Percentiles rank a stretch among this genome's conserved stretches.
Conservation (phyloP, 306 rosid genomes). For the Inga laurina region DNA sequence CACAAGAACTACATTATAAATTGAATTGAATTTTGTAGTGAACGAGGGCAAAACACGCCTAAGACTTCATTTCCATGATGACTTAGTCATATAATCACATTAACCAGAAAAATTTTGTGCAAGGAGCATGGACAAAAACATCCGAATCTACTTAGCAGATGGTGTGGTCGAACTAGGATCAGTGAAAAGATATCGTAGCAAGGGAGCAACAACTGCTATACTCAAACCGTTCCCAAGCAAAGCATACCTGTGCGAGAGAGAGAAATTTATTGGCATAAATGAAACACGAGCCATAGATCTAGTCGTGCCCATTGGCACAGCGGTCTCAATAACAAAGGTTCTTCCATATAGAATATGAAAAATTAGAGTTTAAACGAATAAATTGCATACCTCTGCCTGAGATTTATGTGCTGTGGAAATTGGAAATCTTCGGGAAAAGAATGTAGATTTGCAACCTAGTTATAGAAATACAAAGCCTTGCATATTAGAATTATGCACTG, state of each 20-base stretch:
- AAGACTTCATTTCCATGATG: neutral
- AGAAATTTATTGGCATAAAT: neutral
- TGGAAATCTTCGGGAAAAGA: constrained; percentile 78
- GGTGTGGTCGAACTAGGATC: constrained; percentile 33
- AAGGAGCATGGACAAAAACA: neutral
- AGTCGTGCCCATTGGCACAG: constrained; percentile 1
- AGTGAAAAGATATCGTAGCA: constrained; percentile 68
- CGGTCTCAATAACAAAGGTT: constrained; percentile 2
- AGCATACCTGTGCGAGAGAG: constrained; percentile 65
- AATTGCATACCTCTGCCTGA: constrained; percentile 71
- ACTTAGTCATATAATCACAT: constrained; percentile 5
- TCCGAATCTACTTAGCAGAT: constrained; percentile 26
- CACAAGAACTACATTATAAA: neutral
- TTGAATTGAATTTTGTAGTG: neutral
- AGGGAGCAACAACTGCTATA: constrained; percentile 81
- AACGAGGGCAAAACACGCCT: neutral
- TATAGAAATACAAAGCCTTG: constrained; percentile 8
- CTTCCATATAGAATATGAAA: neutral
- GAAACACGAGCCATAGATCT: constrained; percentile 1
- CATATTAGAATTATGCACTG: constrained; percentile 30
- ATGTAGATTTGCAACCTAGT: constrained; percentile 87
- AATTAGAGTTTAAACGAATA: neutral
- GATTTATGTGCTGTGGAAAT: constrained; percentile 79
- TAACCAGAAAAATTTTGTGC: constrained; percentile 11
- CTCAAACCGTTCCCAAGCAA: constrained; percentile 89